Conservation (phyloP, 371 early-diverging fungal genomes). For the Lichtheimia corymbifera region DNA sequence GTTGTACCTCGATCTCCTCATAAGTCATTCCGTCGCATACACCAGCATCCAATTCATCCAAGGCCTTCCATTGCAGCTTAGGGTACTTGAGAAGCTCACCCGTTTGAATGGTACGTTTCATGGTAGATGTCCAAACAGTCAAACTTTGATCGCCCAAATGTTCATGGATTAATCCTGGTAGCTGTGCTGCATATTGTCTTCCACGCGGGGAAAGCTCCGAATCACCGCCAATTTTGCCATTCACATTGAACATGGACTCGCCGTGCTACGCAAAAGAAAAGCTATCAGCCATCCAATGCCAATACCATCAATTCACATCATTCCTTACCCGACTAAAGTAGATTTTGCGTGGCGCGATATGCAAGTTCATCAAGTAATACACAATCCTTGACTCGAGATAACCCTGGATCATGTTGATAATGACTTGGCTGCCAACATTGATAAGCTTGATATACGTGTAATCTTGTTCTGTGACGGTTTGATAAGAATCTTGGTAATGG, state of each 20-base stretch:
- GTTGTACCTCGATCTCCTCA: slow-evolving; percentile 88
- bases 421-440: slow-evolving; percentile 90
- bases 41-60: slow-evolving; percentile 97
- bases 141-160: slow-evolving; percentile 72
- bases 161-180: slow-evolving; percentile 80
- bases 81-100: slow-evolving; percentile 73
- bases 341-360: slow-evolving; percentile 91
- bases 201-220: slow-evolving; percentile 90
- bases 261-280: slow-evolving; percentile 71
- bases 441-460: slow-evolving; percentile 90
- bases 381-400: slow-evolving; percentile 94
- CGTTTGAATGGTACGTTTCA: slow-evolving; percentile 91
- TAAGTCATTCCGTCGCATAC: slow-evolving; percentile 98
- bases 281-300: too few species aligned
- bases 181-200: slow-evolving; percentile 73
- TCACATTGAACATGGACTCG: slow-evolving; percentile 86
- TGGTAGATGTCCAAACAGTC: slow-evolving; percentile 96
- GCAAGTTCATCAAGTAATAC: slow-evolving; percentile 97
- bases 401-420: slow-evolving; percentile 89
- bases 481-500: slow-evolving; percentile 90
- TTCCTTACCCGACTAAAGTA: slow-evolving; percentile 75
- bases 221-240: slow-evolving; percentile 95
- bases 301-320: too few species aligned
- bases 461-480: slow-evolving; percentile 79
- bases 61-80: slow-evolving; percentile 93